Evolutionary conservation across 306 rosid species (phyloP), one percentile per base, ranked within the genome.

Genomic region (Vigna nakashimae): DNA sequence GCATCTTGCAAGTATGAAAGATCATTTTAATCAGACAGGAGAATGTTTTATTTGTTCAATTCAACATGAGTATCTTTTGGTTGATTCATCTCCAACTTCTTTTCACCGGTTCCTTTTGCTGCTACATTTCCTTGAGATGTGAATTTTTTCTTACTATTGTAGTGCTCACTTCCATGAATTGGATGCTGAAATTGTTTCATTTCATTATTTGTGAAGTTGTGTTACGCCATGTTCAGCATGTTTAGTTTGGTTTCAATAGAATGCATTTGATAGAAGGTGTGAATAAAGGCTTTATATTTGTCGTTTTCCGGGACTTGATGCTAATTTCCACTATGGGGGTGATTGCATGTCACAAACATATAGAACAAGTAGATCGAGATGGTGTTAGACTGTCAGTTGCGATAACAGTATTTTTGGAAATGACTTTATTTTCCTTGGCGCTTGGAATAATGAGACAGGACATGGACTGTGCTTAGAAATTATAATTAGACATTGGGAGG

Each of bases 81-180:
- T 93, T 60, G 80, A 86, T 73, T 77, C 82, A 72, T 91, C 93
- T 2, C 80, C 82, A 81, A 86, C 85, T 93, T 91, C 77, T 69
- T 84, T 66, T 81, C 91, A 17, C 34, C 87, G 42, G 98, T 86
- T 69, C 98, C 97, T 42, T 88, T 78, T 80, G 97, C 97, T 75
- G 91, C 98, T 69, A 65, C 88, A 14, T 91, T 77, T 79, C 98
- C 97, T 11, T 62, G 97, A 89, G 95, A 90, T 89, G 52, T 93
- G 98, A 94, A 86, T 93, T 74, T 80, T 91, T 85, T 92, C 98
- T 30, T 82, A 78, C 49, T 53, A 84, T 62, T 94, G 91, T 84
- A 79, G 86, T 83, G 76, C 90, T 30, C 94, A 91, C 82, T 88
- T 91, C 77, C 94, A 88, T 63, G 87, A 91, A 34, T 78, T 93